Evolutionary conservation across 2,329 filamentous ascomycete species (phyloP).

Genomic region (Fusarium sterilihyphosum): DNA sequence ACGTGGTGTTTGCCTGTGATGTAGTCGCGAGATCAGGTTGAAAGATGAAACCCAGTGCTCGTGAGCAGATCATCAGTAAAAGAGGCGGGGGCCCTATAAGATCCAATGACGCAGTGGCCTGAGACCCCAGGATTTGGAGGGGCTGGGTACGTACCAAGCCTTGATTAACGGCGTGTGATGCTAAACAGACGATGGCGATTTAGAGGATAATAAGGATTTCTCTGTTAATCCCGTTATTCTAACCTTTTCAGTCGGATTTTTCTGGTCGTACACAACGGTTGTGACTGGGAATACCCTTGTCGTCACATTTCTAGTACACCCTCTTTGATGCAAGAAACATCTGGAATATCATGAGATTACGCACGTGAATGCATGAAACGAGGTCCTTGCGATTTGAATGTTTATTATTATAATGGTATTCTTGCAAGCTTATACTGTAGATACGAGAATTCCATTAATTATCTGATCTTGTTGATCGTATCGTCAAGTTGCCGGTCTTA

Average conservation of each 20-base stretch:
- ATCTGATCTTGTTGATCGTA: neutral
- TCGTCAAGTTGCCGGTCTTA: neutral
- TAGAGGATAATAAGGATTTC: neutral
- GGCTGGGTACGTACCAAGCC: conserved; percentile 29
- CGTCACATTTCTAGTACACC: conserved; percentile 2
- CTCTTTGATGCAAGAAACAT: neutral
- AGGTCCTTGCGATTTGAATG: neutral
- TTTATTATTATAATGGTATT: no score
- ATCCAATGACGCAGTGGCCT: conserved; percentile 41
- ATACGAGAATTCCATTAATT: neutral
- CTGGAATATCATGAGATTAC: neutral
- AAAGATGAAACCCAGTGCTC: conserved; percentile 31
- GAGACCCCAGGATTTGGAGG: conserved; percentile 29
- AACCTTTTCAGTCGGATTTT: neutral
- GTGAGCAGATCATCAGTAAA: conserved; percentile 35
- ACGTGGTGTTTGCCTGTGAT: conserved; percentile 33
- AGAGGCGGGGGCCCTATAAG: conserved; percentile 27
- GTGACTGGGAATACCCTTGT: conserved; percentile 17
- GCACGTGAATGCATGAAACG: neutral
- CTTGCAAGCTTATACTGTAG: no score
- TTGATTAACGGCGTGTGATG: neutral
- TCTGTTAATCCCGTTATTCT: neutral
- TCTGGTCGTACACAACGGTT: conserved; percentile 1
- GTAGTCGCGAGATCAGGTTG: conserved; percentile 31
- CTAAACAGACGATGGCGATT: neutral